Evolutionary conservation across 768 basidiomycete genomes (phyloP).

Genomic region (Lyophyllum decastes): DNA sequence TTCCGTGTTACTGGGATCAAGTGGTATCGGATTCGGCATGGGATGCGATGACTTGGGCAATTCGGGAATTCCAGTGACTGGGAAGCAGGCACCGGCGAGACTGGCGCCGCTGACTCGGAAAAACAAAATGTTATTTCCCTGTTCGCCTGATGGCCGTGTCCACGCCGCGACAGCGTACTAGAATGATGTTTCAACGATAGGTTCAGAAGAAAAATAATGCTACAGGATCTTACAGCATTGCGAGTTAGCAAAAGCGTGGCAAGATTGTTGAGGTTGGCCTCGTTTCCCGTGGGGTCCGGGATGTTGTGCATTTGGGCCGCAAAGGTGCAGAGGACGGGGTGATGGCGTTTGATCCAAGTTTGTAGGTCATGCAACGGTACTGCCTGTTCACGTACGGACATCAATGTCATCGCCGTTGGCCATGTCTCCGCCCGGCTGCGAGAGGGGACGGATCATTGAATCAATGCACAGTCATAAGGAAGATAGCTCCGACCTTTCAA

Average conservation of each 20-base stretch:
- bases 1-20: slow-evolving; percentile 15
- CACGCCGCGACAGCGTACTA: slow-evolving; percentile 45
- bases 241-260: slow-evolving; percentile 41
- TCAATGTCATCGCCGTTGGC: slow-evolving; percentile 47
- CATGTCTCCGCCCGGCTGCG: slow-evolving; percentile 53
- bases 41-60: slow-evolving; percentile 23
- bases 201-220: neutral
- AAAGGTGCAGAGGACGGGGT: slow-evolving; percentile 44
- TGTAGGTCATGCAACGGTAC: slow-evolving; percentile 41
- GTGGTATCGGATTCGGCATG: neutral
- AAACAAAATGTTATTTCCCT: slow-evolving; percentile 38
- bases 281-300: slow-evolving; percentile 40
- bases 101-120: slow-evolving; percentile 28
- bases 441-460: neutral
- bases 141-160: slow-evolving; percentile 31
- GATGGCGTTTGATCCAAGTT: slow-evolving; percentile 47
- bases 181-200: neutral
- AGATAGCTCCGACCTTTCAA: slow-evolving; percentile 31
- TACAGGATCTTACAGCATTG: slow-evolving; percentile 40
- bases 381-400: slow-evolving; percentile 39
- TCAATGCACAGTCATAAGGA: neutral
- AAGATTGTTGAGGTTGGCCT: slow-evolving; percentile 42
- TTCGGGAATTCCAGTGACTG: slow-evolving; percentile 39
- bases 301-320: slow-evolving; percentile 25
- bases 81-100: slow-evolving; percentile 38